Evolutionary conservation across 2,329 filamentous ascomycete genomes (phyloP), one percentile per base, ranked within the genome.

Genomic region (Pseudopyricularia cyperi): DNA sequence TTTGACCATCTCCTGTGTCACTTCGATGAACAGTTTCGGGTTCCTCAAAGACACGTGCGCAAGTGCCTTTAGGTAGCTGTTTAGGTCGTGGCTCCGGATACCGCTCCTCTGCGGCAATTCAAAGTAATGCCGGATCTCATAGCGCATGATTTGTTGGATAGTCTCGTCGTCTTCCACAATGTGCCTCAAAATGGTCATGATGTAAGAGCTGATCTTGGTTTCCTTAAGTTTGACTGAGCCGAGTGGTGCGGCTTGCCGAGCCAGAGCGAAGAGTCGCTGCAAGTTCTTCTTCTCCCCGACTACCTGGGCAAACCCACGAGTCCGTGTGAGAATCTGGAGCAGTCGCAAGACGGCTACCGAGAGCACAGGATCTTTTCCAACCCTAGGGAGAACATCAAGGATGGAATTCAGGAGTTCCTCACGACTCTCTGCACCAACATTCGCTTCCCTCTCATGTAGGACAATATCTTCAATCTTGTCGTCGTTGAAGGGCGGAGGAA

Each of bases 91-190:
- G 39, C 76, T 72, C 37, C 85, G 77, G 30, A 68, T 63, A 44
- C 67, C 71, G 34, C 75, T 66, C 22, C 68, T 67, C 6, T 68
- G 62, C 55, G 75, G 73, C 51, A 87, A 74, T 52, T 87, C 82
- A 58, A 96, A 87, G 60, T 80, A 82, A n/a, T 79, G 71, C 57
- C 83, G 81, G 60, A 98, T 94, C 63, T 97, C 91, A 28, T 83
- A 85, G 50, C 85, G 79, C 86, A 98, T 96, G 55, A 95, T 83
- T 63, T 96, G 88, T 57, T 87, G 88, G 55, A 97, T 77, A 2
- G 85, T 93, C 17, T 89, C 84, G 49, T 95, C 89, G 61, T 98
- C 94, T 67, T 98, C 93, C 52, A 97, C 80, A 57, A 98, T 84
- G 62, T 98, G 93, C 39, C 94, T 83, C 44, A 98, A 71, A 51